A percentile compares a stretch with the other conserved stretches of the same genome.
Evolutionary conservation across 768 basidiomycete genomes (phyloP).

Genomic region (Xerocomellus chrysenteron): DNA sequence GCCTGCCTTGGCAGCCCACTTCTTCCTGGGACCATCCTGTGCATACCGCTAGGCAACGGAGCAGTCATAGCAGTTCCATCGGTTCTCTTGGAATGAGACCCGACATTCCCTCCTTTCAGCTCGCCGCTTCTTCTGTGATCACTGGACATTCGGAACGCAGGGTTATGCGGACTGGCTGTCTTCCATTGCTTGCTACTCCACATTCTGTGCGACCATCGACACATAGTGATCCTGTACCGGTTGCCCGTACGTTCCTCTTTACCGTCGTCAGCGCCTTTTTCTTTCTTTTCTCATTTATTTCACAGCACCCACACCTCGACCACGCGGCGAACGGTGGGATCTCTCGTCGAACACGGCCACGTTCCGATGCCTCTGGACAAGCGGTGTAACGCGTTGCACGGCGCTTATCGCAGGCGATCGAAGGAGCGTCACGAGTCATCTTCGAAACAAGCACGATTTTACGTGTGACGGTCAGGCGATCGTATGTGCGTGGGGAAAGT

Average conservation of each 20-base stretch:
- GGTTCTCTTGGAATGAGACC: background rate
- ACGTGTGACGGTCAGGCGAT: constrained; percentile 13
- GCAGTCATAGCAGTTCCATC: background rate
- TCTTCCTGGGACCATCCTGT: constrained; percentile 5
- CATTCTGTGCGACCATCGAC: background rate
- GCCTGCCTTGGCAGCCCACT: background rate
- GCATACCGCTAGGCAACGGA: background rate
- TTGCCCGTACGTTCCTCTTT: constrained; percentile 11
- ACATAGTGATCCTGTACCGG: background rate
- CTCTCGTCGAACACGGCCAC: background rate
- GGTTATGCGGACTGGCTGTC: background rate
- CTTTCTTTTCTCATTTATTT: constrained; percentile 4
- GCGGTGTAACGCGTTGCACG: constrained; percentile 6
- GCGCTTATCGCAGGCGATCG: constrained; percentile 18
- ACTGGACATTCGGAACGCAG: background rate
- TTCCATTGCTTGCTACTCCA: background rate
- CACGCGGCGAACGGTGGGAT: constrained; percentile 12
- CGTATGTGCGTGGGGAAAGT: constrained; percentile 19
- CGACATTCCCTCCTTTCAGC: background rate
- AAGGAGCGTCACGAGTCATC: constrained; percentile 19
- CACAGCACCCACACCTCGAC: constrained; percentile 8
- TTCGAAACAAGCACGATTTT: constrained; percentile 22
- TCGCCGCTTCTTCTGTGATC: background rate
- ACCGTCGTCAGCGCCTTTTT: background rate
- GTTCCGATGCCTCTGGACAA: constrained; percentile 25